These are phyloP conservation scores for Microstegium vimineum DNA, from an alignment of 176 grass and related monocot species.

Conservation along the genomic window DNA sequence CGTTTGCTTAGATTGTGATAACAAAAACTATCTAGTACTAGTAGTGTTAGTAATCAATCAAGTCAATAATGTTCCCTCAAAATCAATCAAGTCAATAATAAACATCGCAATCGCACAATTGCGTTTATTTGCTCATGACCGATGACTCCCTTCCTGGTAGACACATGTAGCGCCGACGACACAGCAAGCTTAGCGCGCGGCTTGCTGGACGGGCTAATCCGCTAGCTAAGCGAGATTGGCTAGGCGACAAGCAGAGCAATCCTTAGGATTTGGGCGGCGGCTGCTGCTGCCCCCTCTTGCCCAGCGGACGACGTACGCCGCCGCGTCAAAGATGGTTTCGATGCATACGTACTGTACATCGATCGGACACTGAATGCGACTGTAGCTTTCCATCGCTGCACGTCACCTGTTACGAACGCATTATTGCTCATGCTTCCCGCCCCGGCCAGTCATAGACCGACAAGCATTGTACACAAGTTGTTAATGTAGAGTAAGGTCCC, in stretches of 20 bases:
- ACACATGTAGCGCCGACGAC: constrained; percentile 1
- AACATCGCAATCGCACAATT: not conserved
- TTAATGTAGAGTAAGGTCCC: no score
- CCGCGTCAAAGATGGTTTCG: not conserved
- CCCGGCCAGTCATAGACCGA: no score
- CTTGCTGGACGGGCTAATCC: not conserved
- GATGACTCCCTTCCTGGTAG: not conserved
- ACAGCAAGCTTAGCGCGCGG: not conserved
- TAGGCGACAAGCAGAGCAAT: not conserved
- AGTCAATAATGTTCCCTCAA: no score
- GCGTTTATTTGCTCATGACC: not conserved
- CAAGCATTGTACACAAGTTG: no score
- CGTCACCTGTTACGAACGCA: not conserved
- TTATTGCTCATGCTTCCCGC: not conserved
- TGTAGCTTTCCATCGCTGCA: not conserved
- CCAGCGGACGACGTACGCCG: not conserved
- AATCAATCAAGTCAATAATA: not conserved
- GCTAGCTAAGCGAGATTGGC: not conserved
- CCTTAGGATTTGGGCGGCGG: not conserved
- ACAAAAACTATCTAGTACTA: not conserved
- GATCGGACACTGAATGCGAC: not conserved
- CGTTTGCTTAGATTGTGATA: not conserved
- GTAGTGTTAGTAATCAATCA: not conserved
- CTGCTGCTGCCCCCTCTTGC: not conserved
- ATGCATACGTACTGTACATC: not conserved